A percentile compares a stretch with the other conserved stretches of the same genome.
Conservation (phyloP, 768 basidiomycete genomes). For the Mycena floridula region DNA sequence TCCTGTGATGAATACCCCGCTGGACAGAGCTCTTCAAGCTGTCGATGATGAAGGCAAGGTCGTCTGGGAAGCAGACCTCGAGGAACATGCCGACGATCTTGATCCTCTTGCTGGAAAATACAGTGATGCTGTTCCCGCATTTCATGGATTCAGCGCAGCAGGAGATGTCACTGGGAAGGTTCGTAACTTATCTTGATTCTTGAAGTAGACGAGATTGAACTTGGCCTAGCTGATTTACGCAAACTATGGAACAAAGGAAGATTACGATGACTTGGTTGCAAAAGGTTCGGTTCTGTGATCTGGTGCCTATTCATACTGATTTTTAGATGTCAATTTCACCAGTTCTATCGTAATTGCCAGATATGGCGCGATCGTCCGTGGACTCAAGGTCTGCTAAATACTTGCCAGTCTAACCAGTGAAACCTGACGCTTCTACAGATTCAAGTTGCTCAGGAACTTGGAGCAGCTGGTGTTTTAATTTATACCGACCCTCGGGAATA, state of each 20-base stretch:
- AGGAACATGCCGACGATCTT: conserved; percentile 58
- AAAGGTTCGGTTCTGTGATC: conserved; percentile 29
- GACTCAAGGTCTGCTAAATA: conserved; percentile 46
- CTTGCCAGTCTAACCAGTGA: not conserved
- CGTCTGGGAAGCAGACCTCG: conserved; percentile 55
- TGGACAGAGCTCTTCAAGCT: conserved; percentile 50
- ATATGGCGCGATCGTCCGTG: conserved; percentile 60
- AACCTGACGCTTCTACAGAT: conserved; percentile 25
- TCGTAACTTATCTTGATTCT: conserved; percentile 37
- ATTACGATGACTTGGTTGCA: conserved; percentile 54
- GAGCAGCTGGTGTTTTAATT: conserved; percentile 54
- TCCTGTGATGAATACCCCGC: conserved; percentile 65
- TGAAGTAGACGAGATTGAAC: not conserved
- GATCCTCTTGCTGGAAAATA: conserved; percentile 60
- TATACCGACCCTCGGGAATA: conserved; percentile 65
- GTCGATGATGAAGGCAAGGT: conserved; percentile 42
- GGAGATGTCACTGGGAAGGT: conserved; percentile 60
- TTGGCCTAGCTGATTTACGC: conserved; percentile 42
- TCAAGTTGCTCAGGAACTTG: conserved; percentile 59
- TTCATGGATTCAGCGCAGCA: conserved; percentile 65
- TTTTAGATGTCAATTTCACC: conserved; percentile 48
- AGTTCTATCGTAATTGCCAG: conserved; percentile 55
- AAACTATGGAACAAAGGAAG: conserved; percentile 49
- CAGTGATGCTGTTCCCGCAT: conserved; percentile 51
- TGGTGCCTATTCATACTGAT: not conserved